These are phyloP conservation scores for Benincasa hispida DNA, from an alignment of 306 rosid species.

Conservation along the genomic window DNA sequence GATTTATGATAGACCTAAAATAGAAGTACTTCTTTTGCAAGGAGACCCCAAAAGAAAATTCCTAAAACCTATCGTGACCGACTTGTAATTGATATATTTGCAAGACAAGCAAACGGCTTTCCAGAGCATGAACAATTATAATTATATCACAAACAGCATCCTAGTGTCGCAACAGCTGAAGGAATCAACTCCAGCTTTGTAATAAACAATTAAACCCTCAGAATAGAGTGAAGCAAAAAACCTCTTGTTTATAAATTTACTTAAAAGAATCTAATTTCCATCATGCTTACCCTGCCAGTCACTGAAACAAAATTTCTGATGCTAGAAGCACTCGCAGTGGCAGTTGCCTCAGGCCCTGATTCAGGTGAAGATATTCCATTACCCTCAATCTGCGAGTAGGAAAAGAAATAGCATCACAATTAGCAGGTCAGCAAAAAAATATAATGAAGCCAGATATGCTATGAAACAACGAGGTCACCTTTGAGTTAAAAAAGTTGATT, in stretches of 20 bases:
- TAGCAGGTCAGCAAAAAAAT: slow-evolving; percentile 10
- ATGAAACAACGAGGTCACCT: slow-evolving; percentile 30
- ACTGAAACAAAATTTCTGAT: slow-evolving; percentile 23
- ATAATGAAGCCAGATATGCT: slow-evolving; percentile 7
- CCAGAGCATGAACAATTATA: neutral
- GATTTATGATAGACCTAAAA: neutral
- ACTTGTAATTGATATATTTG: neutral
- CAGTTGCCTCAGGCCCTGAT: slow-evolving; percentile 29
- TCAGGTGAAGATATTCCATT: slow-evolving; percentile 34
- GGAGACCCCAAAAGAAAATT: neutral
- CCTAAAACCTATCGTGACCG: neutral
- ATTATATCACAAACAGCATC: neutral
- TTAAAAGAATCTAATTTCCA: slow-evolving; percentile 3
- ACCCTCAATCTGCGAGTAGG: slow-evolving; percentile 30
- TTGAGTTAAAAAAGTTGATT: slow-evolving; percentile 31
- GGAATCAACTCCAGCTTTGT: neutral
- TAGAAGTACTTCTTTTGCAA: neutral
- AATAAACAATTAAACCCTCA: neutral
- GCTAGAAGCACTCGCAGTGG: slow-evolving; percentile 30
- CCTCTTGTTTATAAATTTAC: neutral
- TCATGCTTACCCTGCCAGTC: slow-evolving; percentile 37
- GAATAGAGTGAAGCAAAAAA: neutral
- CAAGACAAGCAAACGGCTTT: neutral
- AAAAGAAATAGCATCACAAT: slow-evolving; percentile 6
- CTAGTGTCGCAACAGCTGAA: neutral